phyloP scores from a whole-genome alignment of 2,329 filamentous ascomycete species.

The Aureobasidium sp. region DNA sequence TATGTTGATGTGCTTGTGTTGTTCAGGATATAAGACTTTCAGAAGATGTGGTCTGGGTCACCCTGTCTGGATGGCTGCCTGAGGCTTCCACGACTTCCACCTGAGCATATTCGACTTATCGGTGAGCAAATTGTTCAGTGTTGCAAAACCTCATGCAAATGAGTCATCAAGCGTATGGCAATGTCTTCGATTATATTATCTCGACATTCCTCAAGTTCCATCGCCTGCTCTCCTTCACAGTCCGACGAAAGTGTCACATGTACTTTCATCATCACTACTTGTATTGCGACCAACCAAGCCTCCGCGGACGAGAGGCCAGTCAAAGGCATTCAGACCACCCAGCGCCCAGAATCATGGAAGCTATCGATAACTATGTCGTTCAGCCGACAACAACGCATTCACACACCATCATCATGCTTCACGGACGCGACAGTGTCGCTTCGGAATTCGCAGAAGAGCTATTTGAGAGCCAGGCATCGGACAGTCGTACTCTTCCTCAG shows the following conservation, averaged over 20 bases:
- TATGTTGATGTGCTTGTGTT: neutral
- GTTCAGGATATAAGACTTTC: neutral
- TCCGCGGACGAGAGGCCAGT: neutral
- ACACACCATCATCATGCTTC: slow-evolving; percentile 40
- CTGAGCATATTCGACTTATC: neutral
- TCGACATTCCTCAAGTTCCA: neutral
- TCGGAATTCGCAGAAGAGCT: slow-evolving; percentile 33
- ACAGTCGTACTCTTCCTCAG: slow-evolving; percentile 22
- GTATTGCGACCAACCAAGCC: neutral
- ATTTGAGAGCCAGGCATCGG: slow-evolving; percentile 27
- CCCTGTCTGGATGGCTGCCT: neutral
- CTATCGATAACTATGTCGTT: neutral
- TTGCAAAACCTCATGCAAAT: neutral
- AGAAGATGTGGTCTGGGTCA: neutral
- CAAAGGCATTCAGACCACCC: neutral
- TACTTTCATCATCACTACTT: neutral
- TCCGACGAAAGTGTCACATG: neutral
- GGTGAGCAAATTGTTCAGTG: neutral
- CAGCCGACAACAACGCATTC: slow-evolving; percentile 25
- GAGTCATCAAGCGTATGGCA: neutral
- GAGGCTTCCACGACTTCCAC: neutral
- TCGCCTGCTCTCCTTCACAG: neutral
- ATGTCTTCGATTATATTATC: neutral
- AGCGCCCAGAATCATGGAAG: neutral
- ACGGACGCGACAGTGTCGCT: slow-evolving; percentile 35